These are phyloP conservation scores for Ophiorrhiza pumila DNA, from an alignment of 257 asterid genomes.

Conservation along the genomic window DNA sequence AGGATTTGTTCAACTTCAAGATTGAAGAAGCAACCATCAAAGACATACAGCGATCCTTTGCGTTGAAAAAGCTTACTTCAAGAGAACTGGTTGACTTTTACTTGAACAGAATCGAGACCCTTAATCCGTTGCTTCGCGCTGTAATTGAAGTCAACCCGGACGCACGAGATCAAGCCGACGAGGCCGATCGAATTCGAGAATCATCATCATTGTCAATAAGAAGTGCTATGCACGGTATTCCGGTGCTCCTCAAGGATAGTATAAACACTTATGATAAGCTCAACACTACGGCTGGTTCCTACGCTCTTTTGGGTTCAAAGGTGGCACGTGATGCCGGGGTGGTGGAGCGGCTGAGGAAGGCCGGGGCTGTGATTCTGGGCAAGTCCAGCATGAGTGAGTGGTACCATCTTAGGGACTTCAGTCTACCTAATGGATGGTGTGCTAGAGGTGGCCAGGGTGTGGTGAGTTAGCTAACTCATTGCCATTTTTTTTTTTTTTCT, in stretches of 20 bases:
- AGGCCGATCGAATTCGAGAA: constrained; percentile 39
- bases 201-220: constrained; percentile 8
- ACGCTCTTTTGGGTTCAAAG: constrained; percentile 54
- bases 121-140: constrained; percentile 56
- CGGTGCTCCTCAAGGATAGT: constrained; percentile 77
- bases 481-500: neutral
- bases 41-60: constrained; percentile 39
- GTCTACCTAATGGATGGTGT: constrained; percentile 69
- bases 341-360: constrained; percentile 52
- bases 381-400: constrained; percentile 77
- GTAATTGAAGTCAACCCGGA: constrained; percentile 69
- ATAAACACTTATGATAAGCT: constrained; percentile 57
- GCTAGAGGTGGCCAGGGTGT: constrained; percentile 61
- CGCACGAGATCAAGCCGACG: constrained; percentile 45
- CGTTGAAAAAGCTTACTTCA: constrained; percentile 30
- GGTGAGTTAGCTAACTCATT: constrained; percentile 47
- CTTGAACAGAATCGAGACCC: constrained; percentile 42
- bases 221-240: constrained; percentile 52
- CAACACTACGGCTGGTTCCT: constrained; percentile 65
- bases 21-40: constrained; percentile 54
- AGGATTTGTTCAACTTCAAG: constrained; percentile 26
- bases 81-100: constrained; percentile 42
- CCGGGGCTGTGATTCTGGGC: constrained; percentile 74
- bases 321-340: constrained; percentile 65
- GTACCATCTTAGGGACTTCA: constrained; percentile 42